These are phyloP conservation scores for Penicillium robsamsonii DNA, from an alignment of 495 filamentous ascomycete genomes.

Conservation along the genomic window DNA sequence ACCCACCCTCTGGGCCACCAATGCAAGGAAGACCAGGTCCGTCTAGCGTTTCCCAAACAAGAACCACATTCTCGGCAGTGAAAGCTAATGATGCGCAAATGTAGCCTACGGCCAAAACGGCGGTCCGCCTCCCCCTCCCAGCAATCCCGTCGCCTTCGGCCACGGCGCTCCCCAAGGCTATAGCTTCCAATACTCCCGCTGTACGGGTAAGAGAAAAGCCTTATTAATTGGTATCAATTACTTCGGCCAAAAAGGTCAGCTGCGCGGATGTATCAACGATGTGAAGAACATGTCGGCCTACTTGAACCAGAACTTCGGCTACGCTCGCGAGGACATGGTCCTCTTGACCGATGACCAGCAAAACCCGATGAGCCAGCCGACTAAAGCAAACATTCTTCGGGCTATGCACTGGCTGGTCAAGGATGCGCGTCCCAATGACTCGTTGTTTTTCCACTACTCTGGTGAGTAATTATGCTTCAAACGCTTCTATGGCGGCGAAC, in stretches of 20 bases:
- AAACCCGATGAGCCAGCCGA: conserved; percentile 95
- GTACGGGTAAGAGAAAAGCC: conserved; percentile 87
- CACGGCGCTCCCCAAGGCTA: conserved; percentile 75
- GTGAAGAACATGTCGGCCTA: conserved; percentile 97
- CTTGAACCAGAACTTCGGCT: conserved; percentile 85
- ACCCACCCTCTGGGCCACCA: conserved; percentile 33
- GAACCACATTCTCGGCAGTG: not conserved
- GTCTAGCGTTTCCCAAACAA: not conserved
- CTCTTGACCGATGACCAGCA: conserved; percentile 96
- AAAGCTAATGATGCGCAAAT: conserved; percentile 3
- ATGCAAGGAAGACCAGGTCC: conserved; percentile 42
- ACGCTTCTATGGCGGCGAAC: conserved; percentile 3
- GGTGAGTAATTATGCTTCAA: conserved; percentile 52
- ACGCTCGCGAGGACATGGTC: conserved; percentile 97
- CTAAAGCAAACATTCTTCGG: conserved; percentile 90
- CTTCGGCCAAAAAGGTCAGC: conserved; percentile 86
- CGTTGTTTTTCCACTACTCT: conserved; percentile 98
- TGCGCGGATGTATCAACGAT: conserved; percentile 96
- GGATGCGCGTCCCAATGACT: conserved; percentile 90
- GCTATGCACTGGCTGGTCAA: conserved; percentile 99
- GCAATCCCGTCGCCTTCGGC: conserved; percentile 60
- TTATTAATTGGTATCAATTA: conserved; percentile 98
- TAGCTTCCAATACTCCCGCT: conserved; percentile 87
- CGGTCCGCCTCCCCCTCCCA: conserved; percentile 43
- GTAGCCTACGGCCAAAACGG: conserved; percentile 35